A percentile compares a stretch with the other conserved stretches of the same genome.
Conservation (phyloP, 768 basidiomycete species). For the Lepiota venenata region DNA sequence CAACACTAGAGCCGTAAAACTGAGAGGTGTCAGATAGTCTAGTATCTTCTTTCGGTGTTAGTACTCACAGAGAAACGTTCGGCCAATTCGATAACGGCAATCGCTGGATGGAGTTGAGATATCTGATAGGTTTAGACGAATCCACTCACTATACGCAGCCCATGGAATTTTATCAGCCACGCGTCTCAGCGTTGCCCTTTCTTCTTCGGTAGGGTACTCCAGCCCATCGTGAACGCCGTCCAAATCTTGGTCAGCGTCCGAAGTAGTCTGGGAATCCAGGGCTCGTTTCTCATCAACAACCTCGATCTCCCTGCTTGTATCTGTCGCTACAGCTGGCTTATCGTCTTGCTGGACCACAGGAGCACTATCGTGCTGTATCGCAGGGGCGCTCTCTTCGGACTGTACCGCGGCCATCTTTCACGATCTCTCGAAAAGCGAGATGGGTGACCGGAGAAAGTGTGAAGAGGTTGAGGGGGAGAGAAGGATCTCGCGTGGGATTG, state of each 20-base stretch:
- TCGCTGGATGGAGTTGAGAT: slow-evolving; percentile 34
- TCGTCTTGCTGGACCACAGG: neutral
- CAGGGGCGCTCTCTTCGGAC: neutral
- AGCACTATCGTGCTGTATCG: too few species aligned
- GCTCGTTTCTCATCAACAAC: slow-evolving; percentile 15
- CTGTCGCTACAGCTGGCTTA: slow-evolving; percentile 12
- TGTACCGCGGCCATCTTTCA: slow-evolving; percentile 2
- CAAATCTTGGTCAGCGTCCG: slow-evolving; percentile 16
- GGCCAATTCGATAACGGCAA: slow-evolving; percentile 64
- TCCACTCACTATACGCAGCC: slow-evolving; percentile 46
- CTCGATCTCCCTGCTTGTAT: slow-evolving; percentile 17
- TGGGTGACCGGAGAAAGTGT: neutral
- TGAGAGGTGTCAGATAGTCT: slow-evolving; percentile 14
- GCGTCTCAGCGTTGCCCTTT: slow-evolving; percentile 52
- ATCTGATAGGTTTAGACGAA: neutral
- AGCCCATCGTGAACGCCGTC: slow-evolving; percentile 48
- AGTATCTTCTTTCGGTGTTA: neutral
- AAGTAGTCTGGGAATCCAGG: neutral
- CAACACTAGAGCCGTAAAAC: slow-evolving; percentile 46
- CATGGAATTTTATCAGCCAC: slow-evolving; percentile 59
- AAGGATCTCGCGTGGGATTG: neutral
- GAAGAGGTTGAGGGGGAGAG: neutral
- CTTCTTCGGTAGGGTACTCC: slow-evolving; percentile 63
- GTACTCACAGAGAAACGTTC: slow-evolving; percentile 67
- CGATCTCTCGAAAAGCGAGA: neutral